Conservation (phyloP, 805 yeast species). For the Saturnispora mendoncae region DNA sequence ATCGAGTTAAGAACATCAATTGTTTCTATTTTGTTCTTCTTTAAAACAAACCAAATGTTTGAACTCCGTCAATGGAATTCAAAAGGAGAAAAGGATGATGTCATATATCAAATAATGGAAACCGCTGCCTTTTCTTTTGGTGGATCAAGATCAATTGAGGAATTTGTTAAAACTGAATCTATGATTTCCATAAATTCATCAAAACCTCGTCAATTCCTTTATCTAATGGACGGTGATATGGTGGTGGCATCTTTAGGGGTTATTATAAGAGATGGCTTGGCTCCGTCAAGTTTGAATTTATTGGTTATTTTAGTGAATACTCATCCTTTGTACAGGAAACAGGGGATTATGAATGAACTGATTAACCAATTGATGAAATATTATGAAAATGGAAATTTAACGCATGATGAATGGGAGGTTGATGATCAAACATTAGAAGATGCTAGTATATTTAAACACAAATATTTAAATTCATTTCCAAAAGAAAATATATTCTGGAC, state of each 20-base stretch:
- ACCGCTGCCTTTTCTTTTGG: not conserved
- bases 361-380: constrained; percentile 6
- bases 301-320: constrained; percentile 8
- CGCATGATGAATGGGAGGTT: not conserved
- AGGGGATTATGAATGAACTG: constrained; percentile 5
- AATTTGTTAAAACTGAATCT: not conserved
- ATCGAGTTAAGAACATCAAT: too few species aligned
- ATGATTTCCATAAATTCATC: not conserved
- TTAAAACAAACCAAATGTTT: not conserved
- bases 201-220: constrained; percentile 1
- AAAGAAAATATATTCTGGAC: constrained; percentile 6
- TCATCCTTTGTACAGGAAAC: constrained; percentile 8
- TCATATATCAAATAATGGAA: not conserved
- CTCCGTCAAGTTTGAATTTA: not conserved
- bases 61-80: constrained; percentile 1
- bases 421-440: not conserved
- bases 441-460: not conserved
- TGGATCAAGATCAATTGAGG: not conserved
- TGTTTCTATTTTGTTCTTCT: too few species aligned
- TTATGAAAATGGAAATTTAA: constrained; percentile 9
- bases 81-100: not conserved
- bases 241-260: constrained; percentile 4
- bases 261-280: constrained; percentile 4
- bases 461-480: not conserved
- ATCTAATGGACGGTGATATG: not conserved